phyloP scores from a whole-genome alignment of 306 rosid genomes.

The Cucumis melo region DNA sequence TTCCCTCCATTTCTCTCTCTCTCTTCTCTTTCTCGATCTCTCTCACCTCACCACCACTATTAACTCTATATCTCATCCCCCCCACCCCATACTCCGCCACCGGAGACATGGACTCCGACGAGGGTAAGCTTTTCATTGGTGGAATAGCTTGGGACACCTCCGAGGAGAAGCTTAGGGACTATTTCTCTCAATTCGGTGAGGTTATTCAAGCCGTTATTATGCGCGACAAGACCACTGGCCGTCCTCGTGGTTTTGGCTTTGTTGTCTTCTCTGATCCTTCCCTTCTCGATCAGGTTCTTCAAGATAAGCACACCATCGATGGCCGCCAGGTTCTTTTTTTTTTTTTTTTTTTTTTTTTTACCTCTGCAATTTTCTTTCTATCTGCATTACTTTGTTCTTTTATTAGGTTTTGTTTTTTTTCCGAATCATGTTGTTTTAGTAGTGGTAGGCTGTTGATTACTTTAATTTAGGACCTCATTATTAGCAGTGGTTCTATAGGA shows the following conservation, averaged over 20 bases:
- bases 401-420: background rate
- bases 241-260: constrained; percentile 53
- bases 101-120: constrained; percentile 40
- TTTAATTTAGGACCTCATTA: background rate
- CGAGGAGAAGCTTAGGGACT: constrained; percentile 37
- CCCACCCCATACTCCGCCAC: too few species aligned
- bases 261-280: constrained; percentile 52
- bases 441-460: background rate
- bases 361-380: background rate
- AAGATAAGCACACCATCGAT: constrained; percentile 45
- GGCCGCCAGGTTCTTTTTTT: constrained; percentile 35
- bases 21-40: background rate
- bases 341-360: too few species aligned
- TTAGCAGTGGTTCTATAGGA: background rate
- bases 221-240: constrained; percentile 50
- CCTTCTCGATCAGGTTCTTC: constrained; percentile 32
- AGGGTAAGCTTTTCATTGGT: constrained; percentile 46
- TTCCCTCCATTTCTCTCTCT: constrained; percentile 4
- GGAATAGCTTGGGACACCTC: constrained; percentile 59
- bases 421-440: background rate
- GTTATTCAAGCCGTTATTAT: constrained; percentile 39
- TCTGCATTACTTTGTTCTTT: constrained; percentile 11
- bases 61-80: background rate
- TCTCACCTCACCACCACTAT: background rate
- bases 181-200: constrained; percentile 41